Percentiles rank a stretch among this genome's conserved stretches.
These are phyloP conservation scores for Gymnopus androsaceus DNA, from an alignment of 1,284 basidiomycete genomes.

Conservation along the genomic window DNA sequence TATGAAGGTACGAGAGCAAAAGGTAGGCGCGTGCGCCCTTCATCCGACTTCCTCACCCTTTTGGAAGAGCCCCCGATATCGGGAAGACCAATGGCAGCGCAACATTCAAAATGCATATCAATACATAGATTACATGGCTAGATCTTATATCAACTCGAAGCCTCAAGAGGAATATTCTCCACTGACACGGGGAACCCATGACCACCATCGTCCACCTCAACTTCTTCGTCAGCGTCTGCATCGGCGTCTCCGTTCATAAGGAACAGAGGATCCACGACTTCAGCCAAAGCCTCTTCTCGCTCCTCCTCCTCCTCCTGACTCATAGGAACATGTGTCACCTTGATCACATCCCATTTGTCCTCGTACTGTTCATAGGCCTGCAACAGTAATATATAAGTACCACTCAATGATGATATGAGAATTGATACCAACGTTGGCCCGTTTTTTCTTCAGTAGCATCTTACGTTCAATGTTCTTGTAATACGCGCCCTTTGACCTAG, in stretches of 20 bases:
- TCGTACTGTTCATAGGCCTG: slow-evolving; percentile 66
- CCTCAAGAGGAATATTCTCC: not conserved
- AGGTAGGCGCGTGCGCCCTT: too few relatives aligned
- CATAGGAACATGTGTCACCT: slow-evolving; percentile 53
- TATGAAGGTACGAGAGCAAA: too few relatives aligned
- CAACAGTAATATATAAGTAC: slow-evolving; percentile 15
- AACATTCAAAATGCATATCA: too few relatives aligned
- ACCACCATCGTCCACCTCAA: slow-evolving; percentile 16
- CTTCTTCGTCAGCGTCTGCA: slow-evolving; percentile 46
- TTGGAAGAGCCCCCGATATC: too few relatives aligned
- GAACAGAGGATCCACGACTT: slow-evolving; percentile 57
- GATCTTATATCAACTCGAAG: not conserved
- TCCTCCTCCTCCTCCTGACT: slow-evolving; percentile 51
- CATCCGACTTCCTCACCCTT: too few relatives aligned
- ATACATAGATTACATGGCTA: too few relatives aligned
- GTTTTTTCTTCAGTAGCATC: slow-evolving; percentile 84
- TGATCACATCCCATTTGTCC: slow-evolving; percentile 79
- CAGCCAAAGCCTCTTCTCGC: slow-evolving; percentile 51
- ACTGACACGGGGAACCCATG: not conserved
- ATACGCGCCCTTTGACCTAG: slow-evolving; percentile 68
- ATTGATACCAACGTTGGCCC: slow-evolving; percentile 62
- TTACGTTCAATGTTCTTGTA: slow-evolving; percentile 88
- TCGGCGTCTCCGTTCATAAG: slow-evolving; percentile 39
- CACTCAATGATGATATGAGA: not conserved
- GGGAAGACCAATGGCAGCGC: too few relatives aligned